phyloP scores from a whole-genome alignment of 495 filamentous ascomycete genomes.

The Trichoderma gamsii region DNA sequence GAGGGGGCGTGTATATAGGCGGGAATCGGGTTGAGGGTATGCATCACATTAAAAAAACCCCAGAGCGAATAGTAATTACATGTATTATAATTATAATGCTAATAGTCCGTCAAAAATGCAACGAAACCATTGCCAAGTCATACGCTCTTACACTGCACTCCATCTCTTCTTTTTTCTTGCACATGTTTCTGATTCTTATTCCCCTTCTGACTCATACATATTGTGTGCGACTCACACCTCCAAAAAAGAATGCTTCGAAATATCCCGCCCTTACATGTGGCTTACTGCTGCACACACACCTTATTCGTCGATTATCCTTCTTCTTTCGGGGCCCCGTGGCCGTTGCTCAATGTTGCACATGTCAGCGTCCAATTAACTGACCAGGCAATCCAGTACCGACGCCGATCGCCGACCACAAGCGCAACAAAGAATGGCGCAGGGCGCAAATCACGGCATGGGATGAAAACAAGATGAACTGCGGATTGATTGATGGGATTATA shows the following conservation, averaged over 20 bases:
- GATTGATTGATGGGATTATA: not conserved
- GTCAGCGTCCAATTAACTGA: not conserved
- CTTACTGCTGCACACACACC: too few relatives aligned
- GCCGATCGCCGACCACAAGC: not conserved
- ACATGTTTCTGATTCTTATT: not conserved
- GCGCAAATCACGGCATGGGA: not conserved
- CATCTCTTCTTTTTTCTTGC: not conserved
- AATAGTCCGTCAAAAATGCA: constrained; percentile 6
- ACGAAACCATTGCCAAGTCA: not conserved
- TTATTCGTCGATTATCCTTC: too few relatives aligned
- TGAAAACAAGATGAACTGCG: not conserved
- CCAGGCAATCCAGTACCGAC: not conserved
- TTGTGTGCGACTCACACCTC: not conserved
- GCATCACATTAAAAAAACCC: not conserved
- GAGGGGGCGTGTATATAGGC: not conserved
- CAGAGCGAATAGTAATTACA: not conserved
- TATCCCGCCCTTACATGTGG: not conserved
- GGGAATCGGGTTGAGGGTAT: not conserved
- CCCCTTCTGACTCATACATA: not conserved
- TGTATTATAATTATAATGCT: not conserved
- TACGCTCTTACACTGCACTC: not conserved
- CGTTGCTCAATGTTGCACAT: constrained; percentile 10
- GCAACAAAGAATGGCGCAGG: not conserved
- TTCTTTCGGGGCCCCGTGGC: not conserved
- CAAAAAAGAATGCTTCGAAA: not conserved